Evolutionary conservation across 108 stramenopile genomes (phyloP), one percentile per base, ranked within the genome.

Genomic region (Fragilariopsis cylindrus): DNA sequence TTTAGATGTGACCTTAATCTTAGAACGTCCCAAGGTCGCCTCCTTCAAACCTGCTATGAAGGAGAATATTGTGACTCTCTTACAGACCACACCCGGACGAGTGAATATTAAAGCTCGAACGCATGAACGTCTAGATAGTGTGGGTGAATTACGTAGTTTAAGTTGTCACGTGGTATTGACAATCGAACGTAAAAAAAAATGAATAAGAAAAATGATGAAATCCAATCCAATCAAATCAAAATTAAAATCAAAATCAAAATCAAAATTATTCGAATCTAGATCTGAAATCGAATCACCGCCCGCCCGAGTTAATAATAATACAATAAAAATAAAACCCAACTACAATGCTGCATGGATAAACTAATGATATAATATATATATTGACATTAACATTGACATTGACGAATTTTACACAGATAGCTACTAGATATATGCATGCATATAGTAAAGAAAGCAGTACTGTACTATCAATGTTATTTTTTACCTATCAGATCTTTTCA

Each of bases 21-120:
- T 96, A 71, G 95, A 96, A 78, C 69, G 95, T 64, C 95, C 95
- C 39, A 96, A 96, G 78, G 92, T 96, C 21, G 92, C 92, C 0
- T 71, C 70, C 8, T 94, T 98, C 79, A 98, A 98, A 81, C 91
- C 91, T 63, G 78, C 66, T 60, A 98, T 98, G 97, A 94, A 94
- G 73, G 95, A 89, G 46, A 98, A 98, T 80, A 91, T 98, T 81
- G 94, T 94, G 6, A 73, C 64, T 48, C 81, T 98, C 63, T 82
- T 98, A 48, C 63, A 82, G 9, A 96, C 96, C 7, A 85, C 89
- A 48, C 77, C 81, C 43, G 92, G 92, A n/a, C 80, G 94, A 57
- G 96, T 98, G 57, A 98, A 98, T 76, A 92, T 98, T 69, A 98
- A 98, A 79, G 97, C 97, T 4, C 75, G 97, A 70, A 98, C 97